A percentile compares a stretch with the other conserved stretches of the same genome.
phyloP scores from a whole-genome alignment of 2,329 filamentous ascomycete genomes.

The Pezicula neosporulosa region DNA sequence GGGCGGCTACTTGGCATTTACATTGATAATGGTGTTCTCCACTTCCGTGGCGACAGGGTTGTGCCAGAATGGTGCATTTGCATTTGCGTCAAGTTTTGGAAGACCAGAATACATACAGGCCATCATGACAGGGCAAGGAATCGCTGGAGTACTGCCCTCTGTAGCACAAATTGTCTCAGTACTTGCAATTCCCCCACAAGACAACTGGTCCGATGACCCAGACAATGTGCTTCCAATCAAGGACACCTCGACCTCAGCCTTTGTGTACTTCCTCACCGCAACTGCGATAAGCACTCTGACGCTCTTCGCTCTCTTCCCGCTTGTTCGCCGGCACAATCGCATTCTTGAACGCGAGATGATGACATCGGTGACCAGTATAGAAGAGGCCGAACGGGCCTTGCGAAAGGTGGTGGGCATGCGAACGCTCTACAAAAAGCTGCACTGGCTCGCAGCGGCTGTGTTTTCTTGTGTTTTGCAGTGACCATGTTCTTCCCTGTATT shows the following conservation, averaged over 20 bases:
- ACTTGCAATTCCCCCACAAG: slow-evolving; percentile 54
- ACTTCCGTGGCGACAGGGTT: slow-evolving; percentile 78
- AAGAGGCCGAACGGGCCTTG: slow-evolving; percentile 47
- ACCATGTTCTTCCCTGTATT: slow-evolving; percentile 97
- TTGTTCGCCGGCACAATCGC: slow-evolving; percentile 58
- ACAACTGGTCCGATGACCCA: slow-evolving; percentile 24
- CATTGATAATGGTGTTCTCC: slow-evolving; percentile 77
- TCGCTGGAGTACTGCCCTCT: slow-evolving; percentile 87
- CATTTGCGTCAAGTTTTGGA: slow-evolving; percentile 83
- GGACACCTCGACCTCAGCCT: slow-evolving; percentile 66
- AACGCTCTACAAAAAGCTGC: slow-evolving; percentile 71
- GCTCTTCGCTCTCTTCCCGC: slow-evolving; percentile 69
- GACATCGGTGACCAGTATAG: slow-evolving; percentile 46
- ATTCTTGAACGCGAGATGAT: slow-evolving; percentile 49
- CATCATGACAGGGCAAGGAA: slow-evolving; percentile 91
- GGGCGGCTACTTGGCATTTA: slow-evolving; percentile 70
- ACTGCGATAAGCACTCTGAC: slow-evolving; percentile 70
- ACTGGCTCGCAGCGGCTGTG: slow-evolving; percentile 69
- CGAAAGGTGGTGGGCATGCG: slow-evolving; percentile 55
- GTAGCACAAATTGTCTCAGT: slow-evolving; percentile 85
- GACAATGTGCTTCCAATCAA: slow-evolving; percentile 29
- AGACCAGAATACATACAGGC: slow-evolving; percentile 88
- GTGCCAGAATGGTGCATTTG: slow-evolving; percentile 91
- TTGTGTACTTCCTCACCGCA: slow-evolving; percentile 88
- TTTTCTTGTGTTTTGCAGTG: slow-evolving; percentile 76